Conservation (phyloP, 306 rosid species). For the Citrullus mucosospermus region DNA sequence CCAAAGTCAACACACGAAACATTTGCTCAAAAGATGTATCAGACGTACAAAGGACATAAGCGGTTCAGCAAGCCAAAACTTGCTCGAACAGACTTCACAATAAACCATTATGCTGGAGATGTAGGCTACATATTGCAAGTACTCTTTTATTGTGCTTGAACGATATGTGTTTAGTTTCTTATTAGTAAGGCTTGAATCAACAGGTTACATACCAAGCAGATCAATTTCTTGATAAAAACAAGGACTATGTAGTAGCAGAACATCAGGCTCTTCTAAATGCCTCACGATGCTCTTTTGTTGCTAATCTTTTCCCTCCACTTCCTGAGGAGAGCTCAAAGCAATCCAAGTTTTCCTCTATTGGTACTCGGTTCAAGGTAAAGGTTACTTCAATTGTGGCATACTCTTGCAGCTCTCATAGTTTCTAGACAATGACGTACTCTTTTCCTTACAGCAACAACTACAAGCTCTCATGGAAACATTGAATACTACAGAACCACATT, state of each 20-base stretch:
- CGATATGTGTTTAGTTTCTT: neutral
- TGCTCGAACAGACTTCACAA: conserved; percentile 66
- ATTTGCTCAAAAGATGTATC: conserved; percentile 85
- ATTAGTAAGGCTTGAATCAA: conserved; percentile 9
- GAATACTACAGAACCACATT: conserved; percentile 79
- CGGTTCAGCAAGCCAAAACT: conserved; percentile 88
- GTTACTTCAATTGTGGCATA: neutral
- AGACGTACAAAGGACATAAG: conserved; percentile 70
- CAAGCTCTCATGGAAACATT: conserved; percentile 82
- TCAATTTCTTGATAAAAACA: conserved; percentile 72
- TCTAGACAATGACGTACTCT: conserved; percentile 12
- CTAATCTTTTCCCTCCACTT: conserved; percentile 67
- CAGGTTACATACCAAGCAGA: conserved; percentile 84
- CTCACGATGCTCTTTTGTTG: conserved; percentile 58
- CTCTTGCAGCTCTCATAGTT: conserved; percentile 3
- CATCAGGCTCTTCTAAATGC: conserved; percentile 70
- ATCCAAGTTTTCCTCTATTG: conserved; percentile 77
- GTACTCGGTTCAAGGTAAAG: conserved; percentile 65
- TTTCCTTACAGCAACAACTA: conserved; percentile 60
- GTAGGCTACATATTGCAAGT: conserved; percentile 25
- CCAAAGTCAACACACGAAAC: conserved; percentile 89
- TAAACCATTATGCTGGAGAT: conserved; percentile 85
- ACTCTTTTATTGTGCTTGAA: neutral
- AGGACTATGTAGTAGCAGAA: conserved; percentile 83
- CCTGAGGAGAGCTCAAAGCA: conserved; percentile 78